A percentile compares a stretch with the other conserved stretches of the same genome.
Evolutionary conservation across 352 stramenopile species (phyloP).

Genomic region (Globisporangium cederbergense): DNA sequence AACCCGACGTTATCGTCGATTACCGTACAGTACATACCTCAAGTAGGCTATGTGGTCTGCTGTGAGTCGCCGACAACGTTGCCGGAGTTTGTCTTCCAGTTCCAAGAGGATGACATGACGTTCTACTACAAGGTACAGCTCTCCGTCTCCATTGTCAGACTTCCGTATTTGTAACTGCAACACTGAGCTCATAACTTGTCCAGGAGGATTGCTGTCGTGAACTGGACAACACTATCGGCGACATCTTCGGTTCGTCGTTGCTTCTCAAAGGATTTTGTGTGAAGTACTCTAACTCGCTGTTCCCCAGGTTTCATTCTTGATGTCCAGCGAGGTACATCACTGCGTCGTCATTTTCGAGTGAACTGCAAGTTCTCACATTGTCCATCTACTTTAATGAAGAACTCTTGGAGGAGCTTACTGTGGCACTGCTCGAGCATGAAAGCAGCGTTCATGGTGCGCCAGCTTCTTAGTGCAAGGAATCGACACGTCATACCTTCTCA

Average conservation of each 20-base stretch:
- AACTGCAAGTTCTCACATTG: not conserved
- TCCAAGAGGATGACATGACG: slow-evolving; percentile 82
- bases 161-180: not conserved
- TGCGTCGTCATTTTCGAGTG: not conserved
- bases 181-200: not conserved
- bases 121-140: slow-evolving; percentile 83
- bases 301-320: slow-evolving; percentile 73
- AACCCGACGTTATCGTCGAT: slow-evolving; percentile 70
- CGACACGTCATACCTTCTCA: not conserved
- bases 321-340: slow-evolving; percentile 57
- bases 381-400: slow-evolving; percentile 28
- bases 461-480: not conserved
- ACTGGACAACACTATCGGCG: slow-evolving; percentile 76
- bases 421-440: slow-evolving; percentile 70
- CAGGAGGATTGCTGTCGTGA: slow-evolving; percentile 76
- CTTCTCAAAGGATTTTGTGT: slow-evolving; percentile 8
- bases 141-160: not conserved
- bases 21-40: slow-evolving; percentile 83
- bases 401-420: slow-evolving; percentile 70
- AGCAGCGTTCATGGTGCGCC: slow-evolving; percentile 55
- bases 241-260: slow-evolving; percentile 63
- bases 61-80: slow-evolving; percentile 65
- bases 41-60: slow-evolving; percentile 85
- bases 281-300: slow-evolving; percentile 1
- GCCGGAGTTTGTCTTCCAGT: slow-evolving; percentile 83